Evolutionary conservation across 179 eudicot species (phyloP).

Genomic region (Beta corolliflora): DNA sequence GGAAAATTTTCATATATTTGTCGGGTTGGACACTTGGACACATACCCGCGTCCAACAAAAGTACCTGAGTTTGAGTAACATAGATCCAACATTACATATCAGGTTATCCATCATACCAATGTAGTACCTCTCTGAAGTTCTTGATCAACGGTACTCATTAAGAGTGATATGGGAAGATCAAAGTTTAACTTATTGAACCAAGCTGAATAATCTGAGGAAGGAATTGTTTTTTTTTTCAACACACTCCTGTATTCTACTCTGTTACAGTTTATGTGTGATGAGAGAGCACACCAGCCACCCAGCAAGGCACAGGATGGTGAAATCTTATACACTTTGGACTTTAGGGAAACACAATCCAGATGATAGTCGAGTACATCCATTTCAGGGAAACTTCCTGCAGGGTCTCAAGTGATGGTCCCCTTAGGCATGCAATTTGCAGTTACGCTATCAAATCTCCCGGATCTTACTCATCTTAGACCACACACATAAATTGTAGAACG

Average conservation of each 20-base stretch:
- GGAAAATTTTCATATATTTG: no score
- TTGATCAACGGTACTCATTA: background rate
- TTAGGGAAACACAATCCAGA: background rate
- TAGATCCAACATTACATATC: background rate
- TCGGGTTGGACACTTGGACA: no score
- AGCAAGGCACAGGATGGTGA: background rate
- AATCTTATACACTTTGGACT: background rate
- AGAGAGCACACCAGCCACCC: background rate
- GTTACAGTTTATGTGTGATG: background rate
- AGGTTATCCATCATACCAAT: background rate
- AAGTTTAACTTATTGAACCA: background rate
- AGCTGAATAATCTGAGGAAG: background rate
- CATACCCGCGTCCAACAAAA: no score
- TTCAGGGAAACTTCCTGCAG: constrained; percentile 8
- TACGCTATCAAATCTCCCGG: background rate
- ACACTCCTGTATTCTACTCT: background rate
- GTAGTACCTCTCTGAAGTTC: background rate
- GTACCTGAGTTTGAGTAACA: no score
- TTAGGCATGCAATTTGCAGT: background rate
- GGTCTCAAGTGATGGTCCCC: constrained; percentile 14
- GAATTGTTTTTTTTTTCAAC: no score
- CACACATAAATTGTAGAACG: background rate
- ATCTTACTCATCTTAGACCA: no score
- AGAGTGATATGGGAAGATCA: background rate
- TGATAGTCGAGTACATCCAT: constrained; percentile 3